Evolutionary conservation across 164 flowering plant species (phyloP).

Genomic region (Aristolochia contorta): DNA sequence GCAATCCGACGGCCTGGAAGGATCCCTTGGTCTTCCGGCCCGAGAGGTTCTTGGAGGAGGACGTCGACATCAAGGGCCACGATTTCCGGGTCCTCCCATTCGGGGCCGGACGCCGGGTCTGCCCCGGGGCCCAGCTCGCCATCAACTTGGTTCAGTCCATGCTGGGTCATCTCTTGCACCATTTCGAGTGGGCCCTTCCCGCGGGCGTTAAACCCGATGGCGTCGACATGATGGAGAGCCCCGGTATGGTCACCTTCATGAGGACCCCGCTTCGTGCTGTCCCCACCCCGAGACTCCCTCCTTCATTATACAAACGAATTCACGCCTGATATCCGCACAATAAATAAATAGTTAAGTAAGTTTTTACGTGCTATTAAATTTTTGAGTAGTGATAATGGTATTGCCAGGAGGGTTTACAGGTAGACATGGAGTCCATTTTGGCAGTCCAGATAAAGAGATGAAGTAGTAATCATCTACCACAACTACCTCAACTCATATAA

Average conservation of each 20-base stretch:
- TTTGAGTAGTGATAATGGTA: too few relatives aligned
- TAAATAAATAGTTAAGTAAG: too few relatives aligned
- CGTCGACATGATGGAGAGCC: slow-evolving; percentile 24
- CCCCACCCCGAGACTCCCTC: slow-evolving; percentile 21
- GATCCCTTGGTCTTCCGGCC: slow-evolving; percentile 21
- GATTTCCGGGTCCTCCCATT: slow-evolving; percentile 24
- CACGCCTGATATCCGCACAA: too few relatives aligned
- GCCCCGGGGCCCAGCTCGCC: slow-evolving; percentile 24
- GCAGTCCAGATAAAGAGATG: too few relatives aligned
- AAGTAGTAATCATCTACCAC: too few relatives aligned
- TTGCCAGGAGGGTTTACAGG: too few relatives aligned
- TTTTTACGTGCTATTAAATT: too few relatives aligned
- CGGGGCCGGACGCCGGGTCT: slow-evolving; percentile 25
- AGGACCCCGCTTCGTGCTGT: slow-evolving; percentile 20
- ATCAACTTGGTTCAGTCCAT: slow-evolving; percentile 26
- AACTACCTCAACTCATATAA: too few relatives aligned
- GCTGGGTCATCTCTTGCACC: slow-evolving; percentile 26
- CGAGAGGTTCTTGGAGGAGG: slow-evolving; percentile 25
- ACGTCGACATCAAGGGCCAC: slow-evolving; percentile 24
- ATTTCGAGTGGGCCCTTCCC: slow-evolving; percentile 21
- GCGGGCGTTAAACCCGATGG: slow-evolving; percentile 15
- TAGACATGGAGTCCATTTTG: too few relatives aligned
- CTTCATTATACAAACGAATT: slow-evolving; percentile 20
- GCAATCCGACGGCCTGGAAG: slow-evolving; percentile 23
- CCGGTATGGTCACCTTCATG: slow-evolving; percentile 24